These are phyloP conservation scores for Tuber indicum DNA, from an alignment of 495 filamentous ascomycete species.

Conservation along the genomic window DNA sequence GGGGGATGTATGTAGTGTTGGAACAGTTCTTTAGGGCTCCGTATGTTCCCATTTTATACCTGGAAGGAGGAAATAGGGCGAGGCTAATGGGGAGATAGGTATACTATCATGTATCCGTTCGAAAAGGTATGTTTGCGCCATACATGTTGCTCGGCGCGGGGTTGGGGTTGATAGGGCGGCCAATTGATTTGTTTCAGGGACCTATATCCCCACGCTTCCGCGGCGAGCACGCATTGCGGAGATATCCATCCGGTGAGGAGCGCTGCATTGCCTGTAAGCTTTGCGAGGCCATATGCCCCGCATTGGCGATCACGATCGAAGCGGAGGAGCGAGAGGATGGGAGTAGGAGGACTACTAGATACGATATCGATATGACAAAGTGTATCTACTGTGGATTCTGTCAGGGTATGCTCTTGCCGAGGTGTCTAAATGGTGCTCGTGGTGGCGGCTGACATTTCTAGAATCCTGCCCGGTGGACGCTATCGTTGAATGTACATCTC, in stretches of 20 bases:
- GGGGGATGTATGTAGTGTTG: constrained; percentile 95
- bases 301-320: constrained; percentile 95
- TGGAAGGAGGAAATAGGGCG: not conserved
- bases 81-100: constrained; percentile 49
- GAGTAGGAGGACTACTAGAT: constrained; percentile 85
- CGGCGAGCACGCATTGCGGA: constrained; percentile 88
- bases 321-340: constrained; percentile 96
- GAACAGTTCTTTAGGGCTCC: constrained; percentile 98
- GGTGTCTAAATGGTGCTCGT: not conserved
- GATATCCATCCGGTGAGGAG: constrained; percentile 96
- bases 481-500: constrained; percentile 73
- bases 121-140: constrained; percentile 60
- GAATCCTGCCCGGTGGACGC: constrained; percentile 98
- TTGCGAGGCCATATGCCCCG: constrained; percentile 92
- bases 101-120: constrained; percentile 98
- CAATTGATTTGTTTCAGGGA: constrained; percentile 49
- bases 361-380: constrained; percentile 99
- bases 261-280: constrained; percentile 99
- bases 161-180: constrained; percentile 5
- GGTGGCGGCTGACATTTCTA: constrained; percentile 6
- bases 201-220: constrained; percentile 97
- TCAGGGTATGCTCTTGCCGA: constrained; percentile 49
- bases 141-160: not conserved
- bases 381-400: constrained; percentile 99
- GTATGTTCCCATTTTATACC: constrained; percentile 53